Conservation (phyloP, 75 land plant species). For the Adiantum capillusveneris region DNA sequence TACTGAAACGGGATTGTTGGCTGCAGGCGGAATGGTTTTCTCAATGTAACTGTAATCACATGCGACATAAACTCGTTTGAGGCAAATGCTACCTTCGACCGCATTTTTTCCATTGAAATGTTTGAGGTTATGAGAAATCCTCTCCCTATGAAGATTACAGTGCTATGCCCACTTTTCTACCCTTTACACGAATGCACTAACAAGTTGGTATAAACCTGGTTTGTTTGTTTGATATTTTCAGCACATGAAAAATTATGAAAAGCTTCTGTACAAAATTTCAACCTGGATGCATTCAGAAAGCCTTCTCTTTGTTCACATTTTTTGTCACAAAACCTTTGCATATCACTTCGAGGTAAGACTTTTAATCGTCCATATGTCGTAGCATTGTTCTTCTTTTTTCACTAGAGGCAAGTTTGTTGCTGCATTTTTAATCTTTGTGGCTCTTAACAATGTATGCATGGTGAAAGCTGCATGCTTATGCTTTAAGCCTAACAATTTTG, state of each 20-base stretch:
- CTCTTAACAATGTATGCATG: too few relatives aligned
- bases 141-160: not conserved
- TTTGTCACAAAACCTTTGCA: slow-evolving; percentile 69
- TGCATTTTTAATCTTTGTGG: too few relatives aligned
- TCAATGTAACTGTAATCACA: slow-evolving; percentile 65
- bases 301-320: slow-evolving; percentile 79
- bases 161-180: not conserved
- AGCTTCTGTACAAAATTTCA: slow-evolving; percentile 78
- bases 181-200: too few relatives aligned
- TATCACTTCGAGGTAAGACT: slow-evolving; percentile 88
- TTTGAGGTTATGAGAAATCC: slow-evolving; percentile 60
- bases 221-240: slow-evolving; percentile 20
- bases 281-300: slow-evolving; percentile 80
- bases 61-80: slow-evolving; percentile 79
- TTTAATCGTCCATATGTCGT: not conserved
- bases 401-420: too few relatives aligned
- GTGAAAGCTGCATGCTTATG: not conserved
- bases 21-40: slow-evolving; percentile 36
- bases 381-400: too few relatives aligned
- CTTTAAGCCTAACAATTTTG: not conserved
- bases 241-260: slow-evolving; percentile 96
- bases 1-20: too few relatives aligned
- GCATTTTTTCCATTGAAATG: slow-evolving; percentile 92
- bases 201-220: too few relatives aligned
- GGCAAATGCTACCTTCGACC: slow-evolving; percentile 61